Base-by-base conservation (phyloP, 768 basidiomycete species). In the Calocera viscosa region DNA sequence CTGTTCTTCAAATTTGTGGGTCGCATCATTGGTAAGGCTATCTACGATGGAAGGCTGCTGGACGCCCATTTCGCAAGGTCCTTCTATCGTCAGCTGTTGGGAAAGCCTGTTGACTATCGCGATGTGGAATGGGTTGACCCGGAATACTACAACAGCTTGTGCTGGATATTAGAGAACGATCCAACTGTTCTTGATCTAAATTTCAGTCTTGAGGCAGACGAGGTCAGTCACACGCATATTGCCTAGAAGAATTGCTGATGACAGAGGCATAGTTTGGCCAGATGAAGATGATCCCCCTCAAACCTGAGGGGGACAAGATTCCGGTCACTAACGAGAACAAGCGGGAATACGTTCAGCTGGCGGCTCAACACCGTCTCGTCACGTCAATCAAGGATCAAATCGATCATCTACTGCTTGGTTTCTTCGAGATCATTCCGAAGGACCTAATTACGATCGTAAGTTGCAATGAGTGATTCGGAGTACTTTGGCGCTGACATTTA, bases 1-100 rank as follows among this genome's bases (percentile, higher is more conserved):
- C 87, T 88, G 8, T 98, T 96, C 84, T 98, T 99, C 89, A 92
- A 94, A 74, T 99, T 99, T 70, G 93, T 99, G 49, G 96, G 96
- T 16, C 88, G 94, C 32, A 87, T 99, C 71, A 96, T 98, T 71
- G 94, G 94, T 32, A 98, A 98, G 76, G 94, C 95, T 2, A 94
- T 98, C 68, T 95, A 93, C 73, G 96, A 98, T 72, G 93, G 93
- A 3, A 86, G 96, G 32, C 82, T 99, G 22, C 84, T 99, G 41
- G 96, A 99, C 74, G 96, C 96, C 22, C 95, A 99, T 81, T 99
- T 99, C 75, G 93, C 93, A 19, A 87, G 94, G 71, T 95, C 95
- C 71, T 78, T 98, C 76, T 98, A 99, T 80, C 85, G 95, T 68
- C 96, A 98, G 75, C 81, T 99, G 30, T 82, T 99, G 32, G 91